Percentiles rank a stretch among this genome's conserved stretches.
Evolutionary conservation across 768 basidiomycete species (phyloP).

Genomic region (Myochromella boudieri): DNA sequence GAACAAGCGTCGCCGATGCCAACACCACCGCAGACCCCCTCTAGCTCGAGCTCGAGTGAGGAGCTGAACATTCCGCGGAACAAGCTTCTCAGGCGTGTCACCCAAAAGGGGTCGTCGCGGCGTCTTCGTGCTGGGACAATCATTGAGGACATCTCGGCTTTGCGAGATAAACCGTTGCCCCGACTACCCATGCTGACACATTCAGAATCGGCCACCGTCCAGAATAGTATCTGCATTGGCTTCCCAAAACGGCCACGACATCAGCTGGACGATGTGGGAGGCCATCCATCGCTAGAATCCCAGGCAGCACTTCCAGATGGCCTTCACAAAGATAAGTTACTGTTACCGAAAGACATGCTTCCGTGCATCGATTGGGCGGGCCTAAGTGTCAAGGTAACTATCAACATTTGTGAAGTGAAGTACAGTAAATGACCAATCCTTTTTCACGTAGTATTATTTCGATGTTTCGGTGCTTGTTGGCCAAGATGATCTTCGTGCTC

Average conservation of each 20-base stretch:
- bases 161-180: conserved; percentile 42
- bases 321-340: conserved; percentile 58
- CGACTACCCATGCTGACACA: conserved; percentile 37
- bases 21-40: conserved; percentile 50
- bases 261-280: conserved; percentile 32
- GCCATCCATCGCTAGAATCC: conserved; percentile 46
- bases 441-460: conserved; percentile 59
- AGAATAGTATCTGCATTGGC: conserved; percentile 57
- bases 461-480: conserved; percentile 68
- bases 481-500: conserved; percentile 60
- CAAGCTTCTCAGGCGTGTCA: conserved; percentile 36
- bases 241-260: conserved; percentile 69
- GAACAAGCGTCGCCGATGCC: conserved; percentile 40
- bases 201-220: conserved; percentile 44
- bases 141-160: conserved; percentile 23
- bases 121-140: conserved; percentile 21
- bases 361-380: conserved; percentile 69
- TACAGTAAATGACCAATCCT: too few relatives aligned
- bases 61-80: conserved; percentile 32
- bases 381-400: conserved; percentile 68
- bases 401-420: too few relatives aligned
- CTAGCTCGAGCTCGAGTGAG: conserved; percentile 38
- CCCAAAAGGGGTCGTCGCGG: conserved; percentile 26
- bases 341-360: conserved; percentile 56
- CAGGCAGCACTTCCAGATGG: conserved; percentile 63